These are phyloP conservation scores for Theobroma cacao DNA, from an alignment of 345 rosid species.

Conservation along the genomic window DNA sequence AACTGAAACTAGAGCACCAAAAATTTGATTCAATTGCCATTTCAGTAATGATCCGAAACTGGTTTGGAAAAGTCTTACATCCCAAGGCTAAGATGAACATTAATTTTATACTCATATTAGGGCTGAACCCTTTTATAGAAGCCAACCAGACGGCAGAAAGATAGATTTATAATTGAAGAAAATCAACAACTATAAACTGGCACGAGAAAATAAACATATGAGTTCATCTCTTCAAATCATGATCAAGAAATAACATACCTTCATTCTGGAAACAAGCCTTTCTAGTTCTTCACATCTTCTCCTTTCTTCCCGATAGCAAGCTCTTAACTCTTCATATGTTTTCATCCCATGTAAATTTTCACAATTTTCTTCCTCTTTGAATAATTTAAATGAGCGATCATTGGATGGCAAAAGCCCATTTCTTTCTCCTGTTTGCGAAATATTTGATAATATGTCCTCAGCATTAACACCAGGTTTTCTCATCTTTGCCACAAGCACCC, in stretches of 20 bases:
- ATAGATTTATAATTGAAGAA: background rate
- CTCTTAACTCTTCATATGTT: conserved; percentile 32
- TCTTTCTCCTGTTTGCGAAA: conserved; percentile 20
- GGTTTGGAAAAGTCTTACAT: background rate
- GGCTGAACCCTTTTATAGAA: background rate
- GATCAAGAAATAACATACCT: conserved; percentile 34
- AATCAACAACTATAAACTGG: conserved; percentile 1
- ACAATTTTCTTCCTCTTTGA: conserved; percentile 24
- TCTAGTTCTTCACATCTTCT: conserved; percentile 52
- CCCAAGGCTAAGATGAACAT: background rate
- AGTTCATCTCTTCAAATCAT: background rate
- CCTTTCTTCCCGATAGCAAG: conserved; percentile 39
- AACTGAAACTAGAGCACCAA: background rate
- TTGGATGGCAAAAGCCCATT: conserved; percentile 28
- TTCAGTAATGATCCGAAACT: background rate
- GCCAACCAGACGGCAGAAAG: background rate
- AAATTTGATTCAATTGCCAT: background rate
- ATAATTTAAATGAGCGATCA: conserved; percentile 18
- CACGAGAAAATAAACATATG: background rate
- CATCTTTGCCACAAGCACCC: conserved; percentile 54
- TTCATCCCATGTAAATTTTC: conserved; percentile 25
- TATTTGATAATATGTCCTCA: conserved; percentile 25
- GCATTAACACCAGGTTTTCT: conserved; percentile 33
- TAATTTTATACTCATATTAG: background rate
- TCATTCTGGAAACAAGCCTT: conserved; percentile 37